These are phyloP conservation scores for Geotrichum bryndzae DNA, from an alignment of 1,139 yeast species.

Conservation along the genomic window DNA sequence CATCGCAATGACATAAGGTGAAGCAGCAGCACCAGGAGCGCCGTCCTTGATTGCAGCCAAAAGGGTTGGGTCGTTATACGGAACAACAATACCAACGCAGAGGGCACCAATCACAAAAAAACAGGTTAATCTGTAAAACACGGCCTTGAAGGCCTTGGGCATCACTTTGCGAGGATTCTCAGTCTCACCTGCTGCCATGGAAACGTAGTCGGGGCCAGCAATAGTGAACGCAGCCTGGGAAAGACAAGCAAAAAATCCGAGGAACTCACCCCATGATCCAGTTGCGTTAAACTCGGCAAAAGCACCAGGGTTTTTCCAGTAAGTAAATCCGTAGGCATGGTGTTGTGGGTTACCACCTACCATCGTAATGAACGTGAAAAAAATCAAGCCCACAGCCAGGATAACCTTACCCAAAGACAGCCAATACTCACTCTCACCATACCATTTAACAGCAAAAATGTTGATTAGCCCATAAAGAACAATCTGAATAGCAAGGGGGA, in stretches of 20 bases:
- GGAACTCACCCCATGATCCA: conserved; percentile 60
- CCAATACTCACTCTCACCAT: conserved; percentile 82
- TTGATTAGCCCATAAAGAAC: conserved; percentile 58
- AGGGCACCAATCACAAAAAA: conserved; percentile 62
- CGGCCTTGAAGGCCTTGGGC: conserved; percentile 62
- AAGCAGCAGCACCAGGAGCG: conserved; percentile 54
- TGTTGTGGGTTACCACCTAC: conserved; percentile 75
- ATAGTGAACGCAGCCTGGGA: conserved; percentile 64
- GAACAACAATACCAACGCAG: conserved; percentile 54
- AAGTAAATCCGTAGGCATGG: conserved; percentile 58
- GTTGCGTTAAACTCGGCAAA: conserved; percentile 51
- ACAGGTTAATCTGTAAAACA: conserved; percentile 54
- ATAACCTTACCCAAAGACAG: conserved; percentile 66
- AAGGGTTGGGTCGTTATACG: conserved; percentile 46
- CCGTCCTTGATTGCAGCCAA: conserved; percentile 42
- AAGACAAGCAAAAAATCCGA: conserved; percentile 63
- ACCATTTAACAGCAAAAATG: conserved; percentile 62
- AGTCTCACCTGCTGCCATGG: conserved; percentile 72
- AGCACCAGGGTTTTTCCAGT: conserved; percentile 54
- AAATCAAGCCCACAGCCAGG: conserved; percentile 62
- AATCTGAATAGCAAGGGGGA: conserved; percentile 48
- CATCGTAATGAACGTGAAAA: conserved; percentile 74
- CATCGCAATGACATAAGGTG: conserved; percentile 64
- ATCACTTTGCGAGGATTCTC: conserved; percentile 65
- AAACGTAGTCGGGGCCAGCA: conserved; percentile 80